Percentiles rank a stretch among this genome's conserved stretches.
Conservation (phyloP, 352 stramenopile genomes). For the Phytophthora brassicae region DNA sequence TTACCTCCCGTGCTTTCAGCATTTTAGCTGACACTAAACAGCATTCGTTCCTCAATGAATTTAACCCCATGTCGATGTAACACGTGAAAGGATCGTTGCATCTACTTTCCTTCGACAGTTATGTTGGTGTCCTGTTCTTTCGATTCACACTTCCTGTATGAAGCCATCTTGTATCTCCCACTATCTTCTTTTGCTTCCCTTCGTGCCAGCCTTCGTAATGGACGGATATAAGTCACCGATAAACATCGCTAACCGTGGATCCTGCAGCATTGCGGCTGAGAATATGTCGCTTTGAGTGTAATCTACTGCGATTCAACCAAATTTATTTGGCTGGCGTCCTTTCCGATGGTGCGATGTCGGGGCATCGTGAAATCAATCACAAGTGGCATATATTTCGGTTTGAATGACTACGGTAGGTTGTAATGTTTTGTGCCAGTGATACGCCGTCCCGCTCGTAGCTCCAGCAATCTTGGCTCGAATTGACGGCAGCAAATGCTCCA, state of each 20-base stretch:
- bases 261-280: background rate
- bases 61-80: background rate
- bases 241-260: too few relatives aligned
- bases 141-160: background rate
- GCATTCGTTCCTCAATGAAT: background rate
- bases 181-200: background rate
- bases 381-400: too few relatives aligned
- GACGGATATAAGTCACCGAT: too few relatives aligned
- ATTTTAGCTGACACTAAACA: background rate
- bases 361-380: too few relatives aligned
- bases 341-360: conserved; percentile 1
- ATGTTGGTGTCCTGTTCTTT: background rate
- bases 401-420: too few relatives aligned
- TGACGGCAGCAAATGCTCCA: conserved; percentile 8
- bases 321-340: background rate
- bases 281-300: conserved; percentile 5
- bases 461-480: conserved; percentile 6
- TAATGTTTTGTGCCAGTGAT: too few relatives aligned
- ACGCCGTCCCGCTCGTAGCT: background rate
- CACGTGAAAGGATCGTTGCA: background rate
- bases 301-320: conserved; percentile 8
- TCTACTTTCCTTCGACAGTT: background rate
- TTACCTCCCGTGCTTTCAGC: conserved; percentile 4
- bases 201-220: too few relatives aligned
- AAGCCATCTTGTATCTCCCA: conserved; percentile 3